These are phyloP conservation scores for Penicillium polonicum DNA, from an alignment of 2,329 filamentous ascomycete genomes.

Conservation along the genomic window DNA sequence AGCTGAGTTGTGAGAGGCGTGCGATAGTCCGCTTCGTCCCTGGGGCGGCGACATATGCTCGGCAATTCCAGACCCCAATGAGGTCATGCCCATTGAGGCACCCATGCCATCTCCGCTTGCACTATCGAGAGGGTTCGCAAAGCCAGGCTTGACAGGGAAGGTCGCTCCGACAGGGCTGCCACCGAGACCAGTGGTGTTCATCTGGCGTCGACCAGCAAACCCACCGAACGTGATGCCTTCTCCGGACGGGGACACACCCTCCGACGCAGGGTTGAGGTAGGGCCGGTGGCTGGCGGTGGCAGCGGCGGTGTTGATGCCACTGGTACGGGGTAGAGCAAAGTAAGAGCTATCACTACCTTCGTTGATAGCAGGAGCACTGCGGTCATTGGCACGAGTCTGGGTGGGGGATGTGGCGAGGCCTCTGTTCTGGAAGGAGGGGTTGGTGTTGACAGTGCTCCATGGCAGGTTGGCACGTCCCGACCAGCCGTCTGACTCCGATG, in stretches of 20 bases:
- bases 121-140: constrained; percentile 30
- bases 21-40: constrained; percentile 30
- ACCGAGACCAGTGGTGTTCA: constrained; percentile 33
- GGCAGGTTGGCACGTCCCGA: constrained; percentile 50
- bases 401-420: constrained; percentile 59
- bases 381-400: constrained; percentile 52
- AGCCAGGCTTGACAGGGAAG: constrained; percentile 34
- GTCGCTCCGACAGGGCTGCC: constrained; percentile 32
- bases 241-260: constrained; percentile 35
- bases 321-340: constrained; percentile 47
- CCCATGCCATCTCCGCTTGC: constrained; percentile 32
- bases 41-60: constrained; percentile 31
- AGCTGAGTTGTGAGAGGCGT: constrained; percentile 37
- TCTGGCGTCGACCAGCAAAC: constrained; percentile 32
- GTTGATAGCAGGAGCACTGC: constrained; percentile 37
- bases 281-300: constrained; percentile 29
- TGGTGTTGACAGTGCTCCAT: constrained; percentile 58
- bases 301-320: constrained; percentile 43
- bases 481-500: constrained; percentile 69
- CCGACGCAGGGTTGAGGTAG: constrained; percentile 35
- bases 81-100: constrained; percentile 29
- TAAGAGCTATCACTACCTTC: constrained; percentile 50
- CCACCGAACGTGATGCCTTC: constrained; percentile 35
- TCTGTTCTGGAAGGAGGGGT: constrained; percentile 29
- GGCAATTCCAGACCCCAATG: constrained; percentile 30